Base-by-base conservation (phyloP, 23 red algal species). In the Pyropia haitanensis region DNA sequence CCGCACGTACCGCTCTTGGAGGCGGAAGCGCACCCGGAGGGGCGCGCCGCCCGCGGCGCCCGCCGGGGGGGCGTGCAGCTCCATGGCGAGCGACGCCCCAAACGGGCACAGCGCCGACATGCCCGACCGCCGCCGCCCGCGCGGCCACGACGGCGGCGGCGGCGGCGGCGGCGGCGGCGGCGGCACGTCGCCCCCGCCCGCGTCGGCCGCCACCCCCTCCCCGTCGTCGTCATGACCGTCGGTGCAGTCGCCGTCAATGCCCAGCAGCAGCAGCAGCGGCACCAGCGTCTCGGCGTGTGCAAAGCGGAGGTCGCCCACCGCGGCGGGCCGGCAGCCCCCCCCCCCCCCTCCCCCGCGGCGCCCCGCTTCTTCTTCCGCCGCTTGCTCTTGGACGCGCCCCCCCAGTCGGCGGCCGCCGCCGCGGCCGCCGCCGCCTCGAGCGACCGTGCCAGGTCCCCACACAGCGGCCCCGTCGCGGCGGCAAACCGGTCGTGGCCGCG, bases 241-340 rank as follows among this genome's bases (percentile, higher is more conserved):
- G 39, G 4, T 12, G 39, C 79, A 56, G 58, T 84, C 75, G 15
- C 50, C 39, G 8, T 77, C 63, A 32, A 87, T 87, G 21, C 81
- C 81, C 13, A 87, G 64, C 51, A 87, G 49, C 51, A 87, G 50
- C 5, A 75, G 53, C 27, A 87, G 32, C 13, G 81, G 81, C n/a
- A 87, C 81, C 15, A 87, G 81, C 14, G 81, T 76, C 28, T 87
- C 81, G 14, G 81, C 81, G 51, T 87, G 81, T 2, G 81, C 68
- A 61, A 87, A 87, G 34, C 70, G 70, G 30, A 87, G 29, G 64
- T 87, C 81, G n/a, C 70, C 68, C 21, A 72, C 81, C 16, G 32
- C 58, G 51, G 70, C 49, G 22, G 12, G 55, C 21, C 33, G 51
- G 58, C 76, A 24, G 32, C 62, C 49, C 63, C 62, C 5, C 28